Percentiles rank a stretch among this genome's conserved stretches.
phyloP scores from a whole-genome alignment of 495 filamentous ascomycete genomes.

The Pseudomonodictys pantanalensis region DNA sequence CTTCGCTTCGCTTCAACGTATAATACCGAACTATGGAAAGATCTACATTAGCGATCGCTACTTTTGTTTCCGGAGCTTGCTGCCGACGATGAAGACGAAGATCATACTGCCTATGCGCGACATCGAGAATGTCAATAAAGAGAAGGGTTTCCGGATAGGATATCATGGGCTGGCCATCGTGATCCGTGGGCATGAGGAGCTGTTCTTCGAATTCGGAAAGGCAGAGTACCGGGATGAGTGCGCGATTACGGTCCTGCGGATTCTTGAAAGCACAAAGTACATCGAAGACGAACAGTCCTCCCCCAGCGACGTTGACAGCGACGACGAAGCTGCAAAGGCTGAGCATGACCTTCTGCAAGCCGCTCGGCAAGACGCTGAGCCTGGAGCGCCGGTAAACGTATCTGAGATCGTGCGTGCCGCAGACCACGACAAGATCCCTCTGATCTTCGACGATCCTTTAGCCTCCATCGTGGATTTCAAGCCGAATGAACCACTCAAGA shows the following conservation, averaged over 20 bases:
- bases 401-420: slow-evolving; percentile 27
- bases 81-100: slow-evolving; percentile 89
- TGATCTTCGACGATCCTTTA: slow-evolving; percentile 87
- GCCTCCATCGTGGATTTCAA: slow-evolving; percentile 96
- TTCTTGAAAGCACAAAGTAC: slow-evolving; percentile 68
- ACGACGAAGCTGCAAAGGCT: slow-evolving; percentile 72
- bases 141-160: slow-evolving; percentile 90
- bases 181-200: slow-evolving; percentile 88
- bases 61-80: slow-evolving; percentile 89
- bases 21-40: slow-evolving; percentile 92
- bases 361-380: slow-evolving; percentile 53
- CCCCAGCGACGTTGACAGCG: slow-evolving; percentile 64
- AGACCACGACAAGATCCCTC: slow-evolving; percentile 39
- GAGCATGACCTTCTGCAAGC: slow-evolving; percentile 81
- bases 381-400: slow-evolving; percentile 3
- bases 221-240: slow-evolving; percentile 83
- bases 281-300: slow-evolving; percentile 69
- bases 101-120: slow-evolving; percentile 87
- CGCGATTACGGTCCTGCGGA: slow-evolving; percentile 71
- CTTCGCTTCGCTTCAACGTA: slow-evolving; percentile 81
- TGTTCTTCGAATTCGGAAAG: slow-evolving; percentile 91
- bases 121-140: slow-evolving; percentile 90
- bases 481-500: slow-evolving; percentile 72
- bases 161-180: slow-evolving; percentile 90
- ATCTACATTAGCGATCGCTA: slow-evolving; percentile 89